Conservation (phyloP, 208 protist genomes). For the Leishmania amazonensis region DNA sequence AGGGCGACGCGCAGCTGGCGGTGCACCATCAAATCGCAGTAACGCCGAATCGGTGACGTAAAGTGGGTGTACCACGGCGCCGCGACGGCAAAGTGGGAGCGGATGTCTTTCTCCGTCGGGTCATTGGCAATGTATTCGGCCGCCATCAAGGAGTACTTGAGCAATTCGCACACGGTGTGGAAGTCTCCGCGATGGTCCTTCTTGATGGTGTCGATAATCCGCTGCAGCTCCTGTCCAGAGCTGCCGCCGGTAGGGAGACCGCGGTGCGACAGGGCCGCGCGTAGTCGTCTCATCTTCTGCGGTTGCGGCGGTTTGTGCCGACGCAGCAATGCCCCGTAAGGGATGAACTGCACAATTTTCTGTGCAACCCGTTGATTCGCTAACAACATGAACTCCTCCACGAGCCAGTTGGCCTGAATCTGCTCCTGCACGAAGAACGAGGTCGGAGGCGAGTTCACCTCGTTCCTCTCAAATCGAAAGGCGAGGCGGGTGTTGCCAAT, state of each 20-base stretch:
- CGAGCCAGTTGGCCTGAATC: slow-evolving; percentile 86
- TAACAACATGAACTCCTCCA: slow-evolving; percentile 95
- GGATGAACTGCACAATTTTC: slow-evolving; percentile 84
- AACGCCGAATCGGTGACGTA: slow-evolving; percentile 94
- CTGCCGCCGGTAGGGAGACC: slow-evolving; percentile 43
- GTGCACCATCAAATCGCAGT: slow-evolving; percentile 93
- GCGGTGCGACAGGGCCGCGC: slow-evolving; percentile 19
- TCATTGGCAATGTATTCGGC: slow-evolving; percentile 87
- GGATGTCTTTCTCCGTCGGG: slow-evolving; percentile 28
- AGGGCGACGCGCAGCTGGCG: slow-evolving; percentile 83
- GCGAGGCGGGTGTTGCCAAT: slow-evolving; percentile 53
- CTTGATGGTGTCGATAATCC: slow-evolving; percentile 37
- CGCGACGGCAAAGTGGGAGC: slow-evolving; percentile 90
- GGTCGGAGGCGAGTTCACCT: slow-evolving; percentile 34
- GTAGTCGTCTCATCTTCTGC: slow-evolving; percentile 43
- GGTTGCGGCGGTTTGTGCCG: slow-evolving; percentile 67
- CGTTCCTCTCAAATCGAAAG: slow-evolving; percentile 67
- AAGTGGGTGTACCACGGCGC: slow-evolving; percentile 94
- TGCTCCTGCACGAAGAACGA: slow-evolving; percentile 55
- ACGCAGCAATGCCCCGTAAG: slow-evolving; percentile 81
- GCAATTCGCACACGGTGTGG: slow-evolving; percentile 56
- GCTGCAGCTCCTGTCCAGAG: slow-evolving; percentile 56
- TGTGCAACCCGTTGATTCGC: slow-evolving; percentile 89
- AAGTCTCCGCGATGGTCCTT: slow-evolving; percentile 29
- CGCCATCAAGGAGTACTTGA: slow-evolving; percentile 73